Percentiles rank a stretch among this genome's conserved stretches.
Evolutionary conservation across 257 asterid genomes (phyloP).

Genomic region (Jacaranda mimosifolia): DNA sequence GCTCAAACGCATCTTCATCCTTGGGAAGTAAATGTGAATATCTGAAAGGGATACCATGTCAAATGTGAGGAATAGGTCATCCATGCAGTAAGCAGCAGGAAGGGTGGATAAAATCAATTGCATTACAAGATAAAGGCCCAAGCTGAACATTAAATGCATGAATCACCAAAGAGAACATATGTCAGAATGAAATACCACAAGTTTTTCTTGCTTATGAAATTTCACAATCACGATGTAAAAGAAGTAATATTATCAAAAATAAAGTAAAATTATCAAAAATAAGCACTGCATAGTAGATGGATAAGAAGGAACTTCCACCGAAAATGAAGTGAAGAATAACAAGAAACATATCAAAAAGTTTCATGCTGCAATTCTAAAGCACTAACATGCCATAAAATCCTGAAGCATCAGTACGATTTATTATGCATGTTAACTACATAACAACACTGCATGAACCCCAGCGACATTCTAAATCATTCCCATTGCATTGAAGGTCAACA

Average conservation of each 20-base stretch:
- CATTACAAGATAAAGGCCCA: slow-evolving; percentile 21
- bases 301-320: neutral
- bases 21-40: slow-evolving; percentile 93
- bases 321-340: slow-evolving; percentile 12
- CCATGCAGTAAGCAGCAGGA: neutral
- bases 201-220: slow-evolving; percentile 25
- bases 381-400: neutral
- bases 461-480: slow-evolving; percentile 11
- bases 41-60: slow-evolving; percentile 56
- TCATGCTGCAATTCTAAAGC: neutral
- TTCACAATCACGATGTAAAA: slow-evolving; percentile 16
- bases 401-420: neutral
- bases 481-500: neutral
- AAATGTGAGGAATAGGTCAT: slow-evolving; percentile 30
- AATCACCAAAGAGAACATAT: slow-evolving; percentile 22
- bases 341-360: slow-evolving; percentile 13
- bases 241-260: slow-evolving; percentile 3
- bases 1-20: slow-evolving; percentile 96
- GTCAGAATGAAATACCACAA: neutral
- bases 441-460: slow-evolving; percentile 4
- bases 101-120: slow-evolving; percentile 10
- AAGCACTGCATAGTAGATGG: slow-evolving; percentile 9
- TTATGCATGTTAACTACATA: slow-evolving; percentile 4
- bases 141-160: slow-evolving; percentile 20
- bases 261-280: neutral